phyloP scores from a whole-genome alignment of 345 rosid species.

The Hibiscus syriacus region DNA sequence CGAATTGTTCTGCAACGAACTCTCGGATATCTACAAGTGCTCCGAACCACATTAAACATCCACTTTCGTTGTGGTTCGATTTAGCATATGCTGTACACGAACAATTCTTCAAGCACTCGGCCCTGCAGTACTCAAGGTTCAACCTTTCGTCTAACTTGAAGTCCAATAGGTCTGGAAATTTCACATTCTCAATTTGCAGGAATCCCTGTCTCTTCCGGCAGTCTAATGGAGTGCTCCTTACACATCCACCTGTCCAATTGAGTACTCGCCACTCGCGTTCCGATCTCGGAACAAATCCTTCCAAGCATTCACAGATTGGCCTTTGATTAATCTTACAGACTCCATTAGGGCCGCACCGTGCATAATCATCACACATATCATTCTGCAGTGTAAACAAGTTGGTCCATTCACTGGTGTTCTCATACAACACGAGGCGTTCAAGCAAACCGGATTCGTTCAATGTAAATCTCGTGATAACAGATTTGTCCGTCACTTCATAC shows the following conservation, averaged over 20 bases:
- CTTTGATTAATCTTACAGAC: not conserved
- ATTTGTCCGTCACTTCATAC: not conserved
- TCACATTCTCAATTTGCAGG: not conserved
- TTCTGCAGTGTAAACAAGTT: not conserved
- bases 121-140: too few species aligned
- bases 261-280: not conserved
- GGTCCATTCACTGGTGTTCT: not conserved
- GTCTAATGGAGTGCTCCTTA: not conserved
- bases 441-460: not conserved
- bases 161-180: not conserved
- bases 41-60: conserved; percentile 1
- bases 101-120: too few species aligned
- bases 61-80: too few species aligned
- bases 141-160: too few species aligned
- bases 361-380: too few species aligned
- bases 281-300: too few species aligned
- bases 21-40: not conserved
- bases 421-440: not conserved
- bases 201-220: not conserved
- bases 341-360: not conserved
- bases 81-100: too few species aligned
- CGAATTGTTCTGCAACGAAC: not conserved
- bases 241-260: not conserved
- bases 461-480: not conserved
- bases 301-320: conserved; percentile 1